Conservation (phyloP, 306 rosid species). For the Oxytropis ochrocephala region DNA sequence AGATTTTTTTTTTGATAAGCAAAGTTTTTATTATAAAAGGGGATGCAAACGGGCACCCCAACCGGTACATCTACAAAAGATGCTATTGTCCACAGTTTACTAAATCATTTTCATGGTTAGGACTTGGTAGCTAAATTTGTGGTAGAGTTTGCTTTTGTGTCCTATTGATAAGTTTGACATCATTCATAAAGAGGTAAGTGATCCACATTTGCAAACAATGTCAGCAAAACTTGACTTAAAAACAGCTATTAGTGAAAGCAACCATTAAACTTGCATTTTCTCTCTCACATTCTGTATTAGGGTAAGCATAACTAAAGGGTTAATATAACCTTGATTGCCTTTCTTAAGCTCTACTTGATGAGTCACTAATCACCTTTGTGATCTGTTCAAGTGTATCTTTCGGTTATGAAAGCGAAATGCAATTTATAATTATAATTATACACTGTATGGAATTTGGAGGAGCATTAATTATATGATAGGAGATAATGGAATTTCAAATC, state of each 20-base stretch:
- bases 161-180: slow-evolving; percentile 22
- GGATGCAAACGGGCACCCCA: too few relatives aligned
- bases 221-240: slow-evolving; percentile 33
- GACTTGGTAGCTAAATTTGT: slow-evolving; percentile 11
- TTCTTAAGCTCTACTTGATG: slow-evolving; percentile 37
- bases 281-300: slow-evolving; percentile 30
- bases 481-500: slow-evolving; percentile 16
- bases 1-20: too few relatives aligned
- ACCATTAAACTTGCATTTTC: slow-evolving; percentile 31
- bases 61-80: too few relatives aligned
- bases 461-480: slow-evolving; percentile 11
- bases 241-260: slow-evolving; percentile 43
- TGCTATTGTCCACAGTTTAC: background rate
- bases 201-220: slow-evolving; percentile 31
- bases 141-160: slow-evolving; percentile 29
- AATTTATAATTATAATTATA: slow-evolving; percentile 12
- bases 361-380: slow-evolving; percentile 23
- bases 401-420: slow-evolving; percentile 32
- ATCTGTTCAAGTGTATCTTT: slow-evolving; percentile 37
- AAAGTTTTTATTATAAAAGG: too few relatives aligned
- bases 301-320: slow-evolving; percentile 33
- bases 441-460: slow-evolving; percentile 17
- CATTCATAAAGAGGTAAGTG: slow-evolving; percentile 29
- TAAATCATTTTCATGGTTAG: slow-evolving; percentile 24
- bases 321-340: slow-evolving; percentile 37